Percentiles rank a stretch among this genome's conserved stretches.
Evolutionary conservation across 805 yeast species (phyloP).

Genomic region (Saccharomycopsis schoenii): DNA sequence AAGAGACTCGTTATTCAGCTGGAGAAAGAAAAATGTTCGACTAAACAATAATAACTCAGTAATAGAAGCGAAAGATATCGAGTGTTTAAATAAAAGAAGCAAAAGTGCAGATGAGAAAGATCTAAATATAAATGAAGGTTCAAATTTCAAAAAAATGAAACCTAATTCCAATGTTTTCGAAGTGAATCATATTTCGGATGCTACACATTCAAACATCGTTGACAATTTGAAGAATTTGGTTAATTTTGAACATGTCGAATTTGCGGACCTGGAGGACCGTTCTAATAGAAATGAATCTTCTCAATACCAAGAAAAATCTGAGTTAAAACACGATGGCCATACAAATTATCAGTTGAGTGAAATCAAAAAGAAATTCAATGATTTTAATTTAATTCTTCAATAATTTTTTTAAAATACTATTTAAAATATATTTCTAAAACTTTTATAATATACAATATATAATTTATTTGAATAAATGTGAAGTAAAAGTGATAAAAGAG

Average conservation of each 20-base stretch:
- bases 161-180: slow-evolving; percentile 21
- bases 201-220: neutral
- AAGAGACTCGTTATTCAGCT: neutral
- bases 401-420: neutral
- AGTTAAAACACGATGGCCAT: neutral
- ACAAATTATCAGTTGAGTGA: slow-evolving; percentile 1
- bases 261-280: neutral
- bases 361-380: slow-evolving; percentile 8
- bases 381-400: slow-evolving; percentile 9
- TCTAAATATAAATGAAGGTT: slow-evolving; percentile 25
- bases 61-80: neutral
- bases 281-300: neutral
- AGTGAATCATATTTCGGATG: neutral
- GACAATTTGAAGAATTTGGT: neutral
- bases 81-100: neutral
- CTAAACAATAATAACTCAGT: neutral
- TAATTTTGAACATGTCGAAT: neutral
- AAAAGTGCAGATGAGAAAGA: slow-evolving; percentile 25
- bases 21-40: neutral
- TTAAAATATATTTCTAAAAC: neutral
- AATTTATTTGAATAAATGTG: too few relatives aligned
- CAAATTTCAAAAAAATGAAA: neutral
- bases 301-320: neutral
- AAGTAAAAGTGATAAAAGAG: too few relatives aligned
- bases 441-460: too few relatives aligned